These are phyloP conservation scores for Vitis rotundifolia DNA, from an alignment of 164 flowering plant species.

Conservation along the genomic window DNA sequence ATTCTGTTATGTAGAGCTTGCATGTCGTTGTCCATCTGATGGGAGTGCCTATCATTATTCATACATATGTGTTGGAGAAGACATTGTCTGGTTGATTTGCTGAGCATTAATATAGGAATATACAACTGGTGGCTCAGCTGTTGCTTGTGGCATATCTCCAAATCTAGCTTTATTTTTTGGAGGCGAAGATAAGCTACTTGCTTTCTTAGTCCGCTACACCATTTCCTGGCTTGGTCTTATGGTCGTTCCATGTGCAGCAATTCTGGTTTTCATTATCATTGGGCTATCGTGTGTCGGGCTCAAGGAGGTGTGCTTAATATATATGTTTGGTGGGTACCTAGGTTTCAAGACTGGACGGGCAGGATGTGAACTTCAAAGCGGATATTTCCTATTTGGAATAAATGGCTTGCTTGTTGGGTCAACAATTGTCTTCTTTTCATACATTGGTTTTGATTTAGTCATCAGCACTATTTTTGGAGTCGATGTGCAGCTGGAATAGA, in stretches of 20 bases:
- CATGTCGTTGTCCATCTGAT: slow-evolving; percentile 98
- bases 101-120: slow-evolving; percentile 78
- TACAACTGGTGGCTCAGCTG: slow-evolving; percentile 71
- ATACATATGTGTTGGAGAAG: slow-evolving; percentile 97
- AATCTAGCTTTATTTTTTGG: slow-evolving; percentile 91
- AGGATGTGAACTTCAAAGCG: slow-evolving; percentile 80
- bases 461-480: slow-evolving; percentile 80
- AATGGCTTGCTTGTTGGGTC: slow-evolving; percentile 80
- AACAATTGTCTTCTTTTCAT: slow-evolving; percentile 76
- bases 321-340: slow-evolving; percentile 65
- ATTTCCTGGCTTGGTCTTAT: slow-evolving; percentile 73
- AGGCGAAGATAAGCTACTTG: slow-evolving; percentile 57
- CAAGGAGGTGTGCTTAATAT: slow-evolving; percentile 65
- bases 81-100: slow-evolving; percentile 75
- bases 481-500: slow-evolving; percentile 97
- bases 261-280: slow-evolving; percentile 73
- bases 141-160: slow-evolving; percentile 80
- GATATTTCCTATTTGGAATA: slow-evolving; percentile 48
- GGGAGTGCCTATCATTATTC: slow-evolving; percentile 99
- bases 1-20: slow-evolving; percentile 95
- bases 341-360: slow-evolving; percentile 88
- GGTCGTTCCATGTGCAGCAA: slow-evolving; percentile 92
- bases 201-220: slow-evolving; percentile 64
- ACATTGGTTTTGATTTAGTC: slow-evolving; percentile 74
- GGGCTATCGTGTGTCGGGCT: slow-evolving; percentile 83